Conservation (phyloP, 306 rosid species). For the Begonia peltatifolia region DNA sequence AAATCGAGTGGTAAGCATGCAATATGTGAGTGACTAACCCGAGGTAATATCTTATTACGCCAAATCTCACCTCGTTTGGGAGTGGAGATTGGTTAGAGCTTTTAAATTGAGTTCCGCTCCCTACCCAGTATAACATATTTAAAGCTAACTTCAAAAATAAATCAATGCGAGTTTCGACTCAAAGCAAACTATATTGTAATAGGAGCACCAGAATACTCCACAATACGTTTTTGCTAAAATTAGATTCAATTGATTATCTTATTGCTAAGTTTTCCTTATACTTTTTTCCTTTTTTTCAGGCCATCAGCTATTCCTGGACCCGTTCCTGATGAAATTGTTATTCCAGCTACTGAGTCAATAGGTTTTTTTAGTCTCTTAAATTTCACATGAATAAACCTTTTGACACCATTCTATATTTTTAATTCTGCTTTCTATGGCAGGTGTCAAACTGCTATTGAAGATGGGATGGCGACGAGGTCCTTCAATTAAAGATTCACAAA, state of each 20-base stretch:
- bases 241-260: conserved; percentile 1
- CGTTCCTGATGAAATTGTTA: conserved; percentile 75
- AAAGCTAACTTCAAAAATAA: no score
- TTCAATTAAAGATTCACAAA: conserved; percentile 73
- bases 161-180: no score
- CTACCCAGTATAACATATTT: no score
- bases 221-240: background rate
- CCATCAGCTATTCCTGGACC: conserved; percentile 96
- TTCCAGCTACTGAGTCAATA: conserved; percentile 80
- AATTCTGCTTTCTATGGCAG: conserved; percentile 25
- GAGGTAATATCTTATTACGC: no score
- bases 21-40: no score
- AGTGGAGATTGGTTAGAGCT: no score
- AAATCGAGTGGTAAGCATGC: no score
- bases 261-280: background rate
- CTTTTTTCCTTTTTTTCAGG: conserved; percentile 27
- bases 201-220: no score
- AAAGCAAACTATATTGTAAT: no score
- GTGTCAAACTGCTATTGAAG: conserved; percentile 73
- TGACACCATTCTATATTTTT: conserved; percentile 3
- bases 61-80: no score
- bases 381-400: conserved; percentile 1
- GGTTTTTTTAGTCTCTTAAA: conserved; percentile 25
- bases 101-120: no score
- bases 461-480: conserved; percentile 99